Evolutionary conservation across 2,329 filamentous ascomycete genomes (phyloP).

Genomic region (Boeremia lycopersici): DNA sequence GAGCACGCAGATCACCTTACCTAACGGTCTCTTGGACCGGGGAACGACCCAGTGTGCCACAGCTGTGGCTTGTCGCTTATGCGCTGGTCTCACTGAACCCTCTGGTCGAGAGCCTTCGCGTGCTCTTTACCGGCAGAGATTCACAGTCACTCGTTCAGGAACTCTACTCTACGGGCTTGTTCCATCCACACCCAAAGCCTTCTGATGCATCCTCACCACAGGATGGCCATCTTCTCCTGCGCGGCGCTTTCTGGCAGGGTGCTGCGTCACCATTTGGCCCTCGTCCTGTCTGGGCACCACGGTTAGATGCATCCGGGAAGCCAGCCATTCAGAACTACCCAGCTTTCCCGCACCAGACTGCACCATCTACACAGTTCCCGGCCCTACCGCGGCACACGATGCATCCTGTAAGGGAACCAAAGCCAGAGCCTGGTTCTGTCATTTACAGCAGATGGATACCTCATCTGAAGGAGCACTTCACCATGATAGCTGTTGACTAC

Average conservation of each 20-base stretch:
- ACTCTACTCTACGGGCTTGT: constrained; percentile 52
- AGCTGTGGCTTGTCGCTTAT: constrained; percentile 57
- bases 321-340: constrained; percentile 51
- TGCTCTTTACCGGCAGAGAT: constrained; percentile 48
- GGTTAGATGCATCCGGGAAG: constrained; percentile 43
- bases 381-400: constrained; percentile 62
- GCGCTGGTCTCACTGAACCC: constrained; percentile 53
- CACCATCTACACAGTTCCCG: constrained; percentile 56
- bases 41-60: constrained; percentile 50
- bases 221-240: constrained; percentile 55
- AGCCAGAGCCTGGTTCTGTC: constrained; percentile 71
- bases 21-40: constrained; percentile 52
- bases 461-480: constrained; percentile 76
- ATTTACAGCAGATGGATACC: constrained; percentile 82
- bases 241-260: constrained; percentile 56
- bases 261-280: constrained; percentile 51
- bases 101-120: constrained; percentile 53
- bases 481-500: constrained; percentile 76
- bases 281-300: constrained; percentile 49
- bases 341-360: constrained; percentile 50
- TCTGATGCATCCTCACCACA: constrained; percentile 43
- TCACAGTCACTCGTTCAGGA: constrained; percentile 48
- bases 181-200: constrained; percentile 49
- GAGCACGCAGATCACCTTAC: constrained; percentile 52
- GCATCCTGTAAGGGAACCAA: constrained; percentile 74